A percentile compares a stretch with the other conserved stretches of the same genome.
Conservation (phyloP, 768 basidiomycete genomes). For the Podaxis rugospora region DNA sequence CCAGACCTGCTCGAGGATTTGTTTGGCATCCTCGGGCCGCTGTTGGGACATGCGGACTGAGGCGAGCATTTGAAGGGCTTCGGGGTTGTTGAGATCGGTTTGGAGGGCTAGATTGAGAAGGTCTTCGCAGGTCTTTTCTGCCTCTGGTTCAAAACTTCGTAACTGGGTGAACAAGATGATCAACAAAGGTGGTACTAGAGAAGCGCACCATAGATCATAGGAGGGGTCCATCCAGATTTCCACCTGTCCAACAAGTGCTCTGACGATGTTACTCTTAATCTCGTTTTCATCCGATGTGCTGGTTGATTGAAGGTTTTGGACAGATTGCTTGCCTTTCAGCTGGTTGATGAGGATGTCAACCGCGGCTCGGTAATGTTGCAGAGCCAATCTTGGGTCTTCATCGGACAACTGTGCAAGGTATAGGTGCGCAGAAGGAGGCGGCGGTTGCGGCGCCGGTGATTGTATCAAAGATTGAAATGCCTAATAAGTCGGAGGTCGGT, state of each 20-base stretch:
- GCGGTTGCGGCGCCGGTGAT: conserved; percentile 62
- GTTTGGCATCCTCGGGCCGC: conserved; percentile 75
- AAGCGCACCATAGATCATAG: conserved; percentile 76
- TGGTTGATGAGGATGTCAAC: conserved; percentile 64
- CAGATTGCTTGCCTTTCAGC: conserved; percentile 72
- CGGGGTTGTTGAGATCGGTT: conserved; percentile 69
- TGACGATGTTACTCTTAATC: conserved; percentile 62
- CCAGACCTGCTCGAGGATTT: conserved; percentile 66
- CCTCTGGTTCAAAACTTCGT: conserved; percentile 72
- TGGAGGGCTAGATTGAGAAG: conserved; percentile 70
- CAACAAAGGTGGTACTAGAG: neutral
- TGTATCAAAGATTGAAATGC: conserved; percentile 60
- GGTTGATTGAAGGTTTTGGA: conserved; percentile 25
- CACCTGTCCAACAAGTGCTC: conserved; percentile 82
- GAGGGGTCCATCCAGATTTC: conserved; percentile 96
- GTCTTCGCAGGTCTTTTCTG: conserved; percentile 77
- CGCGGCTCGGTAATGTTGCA: conserved; percentile 78
- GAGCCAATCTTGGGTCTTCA: conserved; percentile 66
- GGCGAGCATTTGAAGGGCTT: conserved; percentile 76
- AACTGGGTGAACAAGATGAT: neutral
- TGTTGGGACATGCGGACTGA: conserved; percentile 89
- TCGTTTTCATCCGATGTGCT: conserved; percentile 50
- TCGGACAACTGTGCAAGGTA: conserved; percentile 87
- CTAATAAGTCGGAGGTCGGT: conserved; percentile 28
- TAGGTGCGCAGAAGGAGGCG: conserved; percentile 78